A percentile compares a stretch with the other conserved stretches of the same genome.
These are phyloP conservation scores for Seiridium unicorne DNA, from an alignment of 2,329 filamentous ascomycete species.

Conservation along the genomic window DNA sequence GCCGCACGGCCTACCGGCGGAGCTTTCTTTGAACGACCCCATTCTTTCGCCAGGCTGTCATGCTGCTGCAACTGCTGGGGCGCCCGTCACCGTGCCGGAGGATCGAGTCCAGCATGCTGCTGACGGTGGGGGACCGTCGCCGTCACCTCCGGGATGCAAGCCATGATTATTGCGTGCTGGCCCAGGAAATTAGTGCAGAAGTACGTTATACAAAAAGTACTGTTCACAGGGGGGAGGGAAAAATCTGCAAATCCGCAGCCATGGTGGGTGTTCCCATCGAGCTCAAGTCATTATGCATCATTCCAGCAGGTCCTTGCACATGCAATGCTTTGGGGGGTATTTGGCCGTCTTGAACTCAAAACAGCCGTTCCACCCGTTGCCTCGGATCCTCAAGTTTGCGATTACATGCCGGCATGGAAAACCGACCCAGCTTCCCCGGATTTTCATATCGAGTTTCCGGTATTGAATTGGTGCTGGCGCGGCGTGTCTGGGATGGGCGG, in stretches of 20 bases:
- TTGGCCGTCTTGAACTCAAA: neutral
- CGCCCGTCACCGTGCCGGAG: neutral
- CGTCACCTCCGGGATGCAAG: neutral
- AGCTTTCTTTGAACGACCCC: constrained; percentile 1
- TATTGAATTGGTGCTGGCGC: neutral
- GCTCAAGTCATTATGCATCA: neutral
- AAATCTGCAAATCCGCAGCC: neutral
- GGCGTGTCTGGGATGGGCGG: neutral
- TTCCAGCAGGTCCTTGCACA: neutral
- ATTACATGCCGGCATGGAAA: neutral
- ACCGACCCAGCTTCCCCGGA: constrained; percentile 1
- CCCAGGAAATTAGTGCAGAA: neutral
- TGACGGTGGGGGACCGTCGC: neutral
- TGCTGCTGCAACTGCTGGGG: neutral
- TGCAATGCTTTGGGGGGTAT: neutral
- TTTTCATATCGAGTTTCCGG: constrained; percentile 1
- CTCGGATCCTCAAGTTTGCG: neutral
- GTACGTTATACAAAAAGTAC: neutral
- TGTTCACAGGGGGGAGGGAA: neutral
- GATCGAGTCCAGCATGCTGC: neutral
- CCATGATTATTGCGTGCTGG: constrained; percentile 1
- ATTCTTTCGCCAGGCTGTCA: neutral
- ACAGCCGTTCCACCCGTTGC: neutral
- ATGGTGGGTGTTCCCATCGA: neutral
- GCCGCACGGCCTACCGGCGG: neutral